Evolutionary conservation across 352 stramenopile species (phyloP), one percentile per base, ranked within the genome.

Genomic region (Pythium myriotylum): DNA sequence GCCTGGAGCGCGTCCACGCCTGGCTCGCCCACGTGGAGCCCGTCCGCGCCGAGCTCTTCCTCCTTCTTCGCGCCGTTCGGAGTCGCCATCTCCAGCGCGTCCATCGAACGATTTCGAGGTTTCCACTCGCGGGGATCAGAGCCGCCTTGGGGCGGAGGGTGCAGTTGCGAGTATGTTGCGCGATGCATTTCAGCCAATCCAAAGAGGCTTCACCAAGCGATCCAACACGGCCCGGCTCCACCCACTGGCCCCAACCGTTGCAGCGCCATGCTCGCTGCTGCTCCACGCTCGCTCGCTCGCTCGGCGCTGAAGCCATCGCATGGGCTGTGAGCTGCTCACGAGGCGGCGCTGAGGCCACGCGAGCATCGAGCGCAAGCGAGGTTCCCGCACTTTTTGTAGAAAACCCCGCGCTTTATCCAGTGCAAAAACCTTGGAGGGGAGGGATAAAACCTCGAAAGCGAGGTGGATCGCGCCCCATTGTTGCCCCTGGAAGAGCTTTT

Each of bases 11-110:
- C 53, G 35, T 59, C 58, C 40, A 68, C 39, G 9, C 39, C 47
- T 5, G 56, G 33, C 24, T 63, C 46, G 9, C 24, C 55, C 6
- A 62, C 55, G 35, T 63, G 56, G 26, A 70, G 49, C 29, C 27
- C 59, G 49, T 59, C 57, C 8, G 42, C 59, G 22, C 32, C 51
- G 39, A 56, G 53, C n/a, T 64, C 52, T n/a, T 72, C 60, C 20
- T 66, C 59, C 32, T 67, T 67, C 51, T 59, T 67, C 14, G 37
- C 45, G 52, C 60, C 46, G 52, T 62, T 67, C 33, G 59, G 33
- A 46, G 59, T 55, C 51, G 49, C 58, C 58, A 66, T 66, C 13
- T 32, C 24, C 24, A 65, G 48, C 48, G 39, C 20, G 29, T 65
- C 58, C 48, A 57, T 57, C 47, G 23, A 42, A 8, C 17, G 20